Base-by-base conservation (phyloP, 2,329 filamentous ascomycete genomes). In the Cladosporium oxysporum region DNA sequence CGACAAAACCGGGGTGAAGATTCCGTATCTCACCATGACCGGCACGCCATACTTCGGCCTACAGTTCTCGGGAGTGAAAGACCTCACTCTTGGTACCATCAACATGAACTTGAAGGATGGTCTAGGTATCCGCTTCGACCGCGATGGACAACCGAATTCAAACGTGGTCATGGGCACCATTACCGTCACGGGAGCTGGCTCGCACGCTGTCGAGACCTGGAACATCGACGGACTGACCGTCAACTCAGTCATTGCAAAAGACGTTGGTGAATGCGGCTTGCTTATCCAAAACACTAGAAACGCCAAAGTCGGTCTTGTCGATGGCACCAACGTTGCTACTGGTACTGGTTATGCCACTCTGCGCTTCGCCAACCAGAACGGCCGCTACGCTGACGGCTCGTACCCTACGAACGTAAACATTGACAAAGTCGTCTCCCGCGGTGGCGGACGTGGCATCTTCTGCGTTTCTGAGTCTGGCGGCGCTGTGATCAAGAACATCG, bases 151-250 rank as follows among this genome's bases (percentile, higher is more conserved):
- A 4, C 78, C 80, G 37, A 87, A 85, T 75, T 77, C 75, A 18
- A 84, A 85, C 68, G 85, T 87, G 8, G 80, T 76, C 33, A 87
- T 87, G 79, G 84, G 80, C 62, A 77, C 75, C 35, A 82, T 87
- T 68, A 80, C 68, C 6, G 83, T 86, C 28, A 84, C 79, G 0
- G 84, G 85, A 3, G 83, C 84, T 8, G 77, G 82, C 6, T 84
- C 82, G 71, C 85, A 87, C 71, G 84, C 83, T 2, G 83, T 87
- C 37, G 85, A 87, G 75, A 85, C 83, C 0, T 87, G 84, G 83
- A 87, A 87, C 73, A 87, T 87, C 50, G 81, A 86, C 68, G 82
- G 83, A 12, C 79, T 87, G 2, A 78, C 73, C 0, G 83, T 87
- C 70, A 79, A 80, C 69, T 75, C 78, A 21, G 85, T 87, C 50